Base-by-base conservation (phyloP, 345 rosid genomes). In the Hypericum perforatum region DNA sequence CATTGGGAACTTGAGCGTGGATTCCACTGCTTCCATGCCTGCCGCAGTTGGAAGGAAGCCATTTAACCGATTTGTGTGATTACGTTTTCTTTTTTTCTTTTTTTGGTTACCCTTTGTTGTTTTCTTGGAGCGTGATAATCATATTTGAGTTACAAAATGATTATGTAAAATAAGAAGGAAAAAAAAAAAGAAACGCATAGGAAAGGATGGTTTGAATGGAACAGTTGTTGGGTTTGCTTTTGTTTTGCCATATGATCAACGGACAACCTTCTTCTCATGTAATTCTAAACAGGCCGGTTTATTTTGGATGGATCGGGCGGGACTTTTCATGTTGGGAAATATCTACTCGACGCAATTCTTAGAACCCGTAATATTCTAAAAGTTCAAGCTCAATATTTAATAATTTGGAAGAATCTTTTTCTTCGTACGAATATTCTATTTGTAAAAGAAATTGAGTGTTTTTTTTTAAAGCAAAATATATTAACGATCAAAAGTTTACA, bases 51-150 rank as follows among this genome's bases (percentile, higher is more conserved):
- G 86, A 49, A 79, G 85, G 69, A 85, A 69, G 69, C 72, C 90
- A 45, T 92, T 92, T 87, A 92, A 88, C 85, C 68, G 96, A 81
- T 92, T 81, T 70, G 98, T 79, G 78, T 91, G 95, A 91, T 67
- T 64, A 66, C 14, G 41, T 38, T 53, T 43, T 12, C 6, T 15
- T 15, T 56, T 22, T 4, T 6, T 40, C 39, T 60, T 13, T 65
- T 39, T 56, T 42, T 43, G 16, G 46, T 61, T 54, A 43, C 52
- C 44, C 54, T 59, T 11, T 45, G 44, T n/a, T 47, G 58, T 39
- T 37, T 9, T 58, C 16, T 70, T 56, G 74, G 42, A 66, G 61
- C 71, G 71, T 57, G 70, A 46, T 75, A 68, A 52, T 22, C 32
- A 22, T 22, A 22, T 63, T 44, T 54, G 65, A 64, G 56, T 66